These are phyloP conservation scores for Aspergillus piperis DNA, from an alignment of 2,329 filamentous ascomycete genomes.

Conservation along the genomic window DNA sequence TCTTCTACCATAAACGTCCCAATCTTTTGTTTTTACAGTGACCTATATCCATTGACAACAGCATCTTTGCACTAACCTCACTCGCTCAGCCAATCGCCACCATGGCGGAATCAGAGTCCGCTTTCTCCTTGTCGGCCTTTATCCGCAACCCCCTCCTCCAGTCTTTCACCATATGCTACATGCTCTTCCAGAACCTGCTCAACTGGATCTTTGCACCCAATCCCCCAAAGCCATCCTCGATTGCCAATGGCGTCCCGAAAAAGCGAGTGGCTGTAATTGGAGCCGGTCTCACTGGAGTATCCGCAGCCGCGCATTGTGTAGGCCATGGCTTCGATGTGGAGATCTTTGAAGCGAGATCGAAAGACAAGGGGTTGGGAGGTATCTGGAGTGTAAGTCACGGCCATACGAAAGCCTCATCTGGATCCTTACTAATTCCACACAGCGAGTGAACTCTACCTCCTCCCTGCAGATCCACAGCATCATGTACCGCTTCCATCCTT, in stretches of 20 bases:
- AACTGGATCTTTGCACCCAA: conserved; percentile 64
- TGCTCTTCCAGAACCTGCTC: conserved; percentile 33
- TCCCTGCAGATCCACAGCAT: conserved; percentile 80
- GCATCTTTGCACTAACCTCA: not conserved
- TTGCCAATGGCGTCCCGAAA: conserved; percentile 54
- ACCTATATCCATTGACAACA: not conserved
- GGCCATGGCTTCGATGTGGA: conserved; percentile 82
- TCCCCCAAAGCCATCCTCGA: conserved; percentile 59
- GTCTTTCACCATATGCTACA: conserved; percentile 34
- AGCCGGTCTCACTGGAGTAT: conserved; percentile 72
- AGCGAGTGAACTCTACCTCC: conserved; percentile 80
- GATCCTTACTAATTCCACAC: conserved; percentile 7
- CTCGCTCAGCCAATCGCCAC: not conserved
- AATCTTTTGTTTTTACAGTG: not conserved
- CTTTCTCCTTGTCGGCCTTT: conserved; percentile 20
- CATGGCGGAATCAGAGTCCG: conserved; percentile 14
- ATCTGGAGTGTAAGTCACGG: conserved; percentile 70
- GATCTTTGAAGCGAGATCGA: conserved; percentile 72
- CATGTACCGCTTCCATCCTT: conserved; percentile 87
- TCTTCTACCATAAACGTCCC: not conserved
- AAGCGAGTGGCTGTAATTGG: conserved; percentile 69
- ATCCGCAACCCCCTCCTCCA: conserved; percentile 33
- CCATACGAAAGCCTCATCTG: not conserved
- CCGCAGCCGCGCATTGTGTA: conserved; percentile 77
- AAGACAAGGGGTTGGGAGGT: conserved; percentile 66